These are phyloP conservation scores for Spinellus fusiger DNA, from an alignment of 192 early-diverging fungal genomes.

Conservation along the genomic window DNA sequence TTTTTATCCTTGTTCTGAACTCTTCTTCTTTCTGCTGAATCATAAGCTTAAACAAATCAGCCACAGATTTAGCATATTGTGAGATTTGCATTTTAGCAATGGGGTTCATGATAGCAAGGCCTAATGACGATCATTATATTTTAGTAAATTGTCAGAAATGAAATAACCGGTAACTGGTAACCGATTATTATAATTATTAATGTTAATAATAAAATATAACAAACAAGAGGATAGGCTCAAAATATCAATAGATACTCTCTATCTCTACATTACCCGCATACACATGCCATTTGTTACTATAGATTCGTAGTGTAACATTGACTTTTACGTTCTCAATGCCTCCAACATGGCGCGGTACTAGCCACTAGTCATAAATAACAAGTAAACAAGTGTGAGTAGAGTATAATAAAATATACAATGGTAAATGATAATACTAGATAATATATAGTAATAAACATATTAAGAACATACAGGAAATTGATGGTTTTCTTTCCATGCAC, in stretches of 20 bases:
- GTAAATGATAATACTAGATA: background rate
- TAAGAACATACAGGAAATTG: conserved; percentile 63
- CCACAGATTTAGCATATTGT: conserved; percentile 85
- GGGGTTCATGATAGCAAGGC: conserved; percentile 91
- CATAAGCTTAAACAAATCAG: conserved; percentile 93
- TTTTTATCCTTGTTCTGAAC: conserved; percentile 65
- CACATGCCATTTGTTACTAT: conserved; percentile 95
- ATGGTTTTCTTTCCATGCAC: conserved; percentile 80
- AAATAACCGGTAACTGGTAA: too few species aligned
- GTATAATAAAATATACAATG: background rate
- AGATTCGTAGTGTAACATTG: conserved; percentile 88
- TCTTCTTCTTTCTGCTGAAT: conserved; percentile 76
- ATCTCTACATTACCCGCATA: conserved; percentile 64
- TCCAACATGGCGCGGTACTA: conserved; percentile 78
- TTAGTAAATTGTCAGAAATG: too few species aligned
- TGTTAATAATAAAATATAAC: too few species aligned
- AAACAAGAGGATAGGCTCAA: too few species aligned
- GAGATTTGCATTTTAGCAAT: conserved; percentile 75
- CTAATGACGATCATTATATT: too few species aligned
- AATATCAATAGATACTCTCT: background rate
- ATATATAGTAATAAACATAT: background rate
- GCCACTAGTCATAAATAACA: conserved; percentile 54
- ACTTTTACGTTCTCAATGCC: conserved; percentile 98
- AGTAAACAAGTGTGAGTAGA: background rate
- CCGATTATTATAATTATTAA: too few species aligned